Base-by-base conservation (phyloP, 495 filamentous ascomycete species). In the Patellaria atrata region DNA sequence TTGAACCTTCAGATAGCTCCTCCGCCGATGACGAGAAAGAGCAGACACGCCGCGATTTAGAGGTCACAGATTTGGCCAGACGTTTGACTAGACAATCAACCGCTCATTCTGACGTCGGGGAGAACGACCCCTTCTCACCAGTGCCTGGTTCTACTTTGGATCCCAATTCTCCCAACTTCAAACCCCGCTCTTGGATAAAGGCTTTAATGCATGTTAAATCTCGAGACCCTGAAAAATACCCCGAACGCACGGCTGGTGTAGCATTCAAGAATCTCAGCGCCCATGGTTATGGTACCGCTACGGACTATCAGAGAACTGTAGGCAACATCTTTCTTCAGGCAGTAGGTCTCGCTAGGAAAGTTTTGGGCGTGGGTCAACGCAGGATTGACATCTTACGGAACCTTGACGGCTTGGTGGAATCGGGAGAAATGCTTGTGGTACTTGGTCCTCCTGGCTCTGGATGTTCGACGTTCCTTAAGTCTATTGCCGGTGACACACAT, bases 401-500 rank as follows among this genome's bases (percentile, higher is more conserved):
- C 20, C 82, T 86, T 45, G 75, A 80, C 33, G 82, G 81, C 1
- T 49, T 85, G 5, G 62, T 87, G 2, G 68, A 69, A 43, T 71
- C 68, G 16, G 82, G 82, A 10, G 82, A 89, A 58, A 83, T 82
- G 75, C 59, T 89, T 25, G 63, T 87, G 12, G 81, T 87, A 0
- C 63, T 87, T 14, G 82, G 80, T 12, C 71, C 75, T 15, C 82
- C 82, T 10, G 82, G 40, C 33, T 68, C 67, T 38, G 77, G 78
- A 17, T 79, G 74, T 40, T 73, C 75, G 10, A 85, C 81, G 3
- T 73, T 87, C 39, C 51, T 85, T 27, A 81, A 81, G 58, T 73
- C 75, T 6, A 58, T 85, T 10, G 66, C 73, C 4, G 79, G 79
- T 24, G 73, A 83, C 44, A 67, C 70, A 34, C 66, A 70, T 22